Evolutionary conservation across 2,329 filamentous ascomycete genomes (phyloP).

Genomic region (Colletotrichum chrysophilum): DNA sequence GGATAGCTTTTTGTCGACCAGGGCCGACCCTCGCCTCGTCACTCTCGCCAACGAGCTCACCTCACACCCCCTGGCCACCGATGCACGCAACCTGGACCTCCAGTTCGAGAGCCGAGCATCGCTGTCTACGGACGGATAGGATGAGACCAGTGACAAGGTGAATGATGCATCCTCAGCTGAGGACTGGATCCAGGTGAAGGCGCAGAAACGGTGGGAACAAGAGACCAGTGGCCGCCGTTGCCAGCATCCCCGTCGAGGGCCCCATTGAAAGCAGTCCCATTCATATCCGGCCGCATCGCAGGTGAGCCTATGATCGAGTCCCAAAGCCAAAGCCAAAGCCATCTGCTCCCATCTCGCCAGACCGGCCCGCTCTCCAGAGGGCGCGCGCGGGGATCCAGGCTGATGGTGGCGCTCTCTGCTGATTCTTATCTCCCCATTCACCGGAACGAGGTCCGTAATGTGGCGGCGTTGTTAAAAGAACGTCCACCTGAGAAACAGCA

Average conservation of each 20-base stretch:
- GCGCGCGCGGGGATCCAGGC: background rate
- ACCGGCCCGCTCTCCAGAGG: background rate
- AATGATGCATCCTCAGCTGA: background rate
- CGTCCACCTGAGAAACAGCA: background rate
- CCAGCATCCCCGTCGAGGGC: background rate
- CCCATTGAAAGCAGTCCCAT: background rate
- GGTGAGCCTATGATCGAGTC: background rate
- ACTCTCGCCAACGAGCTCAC: background rate
- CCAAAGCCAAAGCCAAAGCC: background rate
- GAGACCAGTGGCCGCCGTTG: background rate
- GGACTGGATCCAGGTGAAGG: background rate
- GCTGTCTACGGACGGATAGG: background rate
- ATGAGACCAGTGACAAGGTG: background rate
- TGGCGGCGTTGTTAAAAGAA: background rate
- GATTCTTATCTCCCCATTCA: background rate
- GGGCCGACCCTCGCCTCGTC: background rate
- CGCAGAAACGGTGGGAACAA: background rate
- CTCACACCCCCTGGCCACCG: background rate
- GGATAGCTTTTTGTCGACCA: background rate
- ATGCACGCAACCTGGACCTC: background rate
- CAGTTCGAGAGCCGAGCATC: background rate
- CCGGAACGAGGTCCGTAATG: background rate
- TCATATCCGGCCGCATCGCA: background rate
- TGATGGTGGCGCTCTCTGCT: background rate
- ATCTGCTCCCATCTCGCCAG: background rate